Conservation (phyloP, 495 filamentous ascomycete species). For the Arthonia radiata region DNA sequence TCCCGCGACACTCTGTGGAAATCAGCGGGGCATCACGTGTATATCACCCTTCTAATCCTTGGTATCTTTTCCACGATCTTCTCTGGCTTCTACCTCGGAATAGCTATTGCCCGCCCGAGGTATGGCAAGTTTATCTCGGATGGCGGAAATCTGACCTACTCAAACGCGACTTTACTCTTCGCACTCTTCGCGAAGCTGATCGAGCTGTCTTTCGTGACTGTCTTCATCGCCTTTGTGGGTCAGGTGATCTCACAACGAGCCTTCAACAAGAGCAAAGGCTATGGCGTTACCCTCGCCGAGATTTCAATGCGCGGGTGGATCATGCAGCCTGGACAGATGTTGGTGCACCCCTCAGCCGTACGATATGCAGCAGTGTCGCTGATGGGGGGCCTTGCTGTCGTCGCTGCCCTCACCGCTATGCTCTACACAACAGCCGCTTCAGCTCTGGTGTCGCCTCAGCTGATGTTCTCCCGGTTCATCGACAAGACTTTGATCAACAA, state of each 20-base stretch:
- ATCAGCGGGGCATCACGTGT: too few relatives aligned
- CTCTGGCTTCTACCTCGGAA: slow-evolving; percentile 35
- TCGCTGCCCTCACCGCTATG: slow-evolving; percentile 34
- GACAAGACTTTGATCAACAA: too few relatives aligned
- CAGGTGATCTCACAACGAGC: slow-evolving; percentile 44
- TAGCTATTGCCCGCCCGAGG: slow-evolving; percentile 31
- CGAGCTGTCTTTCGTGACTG: slow-evolving; percentile 51
- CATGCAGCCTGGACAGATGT: slow-evolving; percentile 36
- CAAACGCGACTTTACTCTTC: slow-evolving; percentile 34
- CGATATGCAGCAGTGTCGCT: slow-evolving; percentile 32
- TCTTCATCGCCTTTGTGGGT: slow-evolving; percentile 48
- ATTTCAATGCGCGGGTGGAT: slow-evolving; percentile 38
- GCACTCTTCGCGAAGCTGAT: slow-evolving; percentile 46
- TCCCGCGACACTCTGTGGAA: too few relatives aligned
- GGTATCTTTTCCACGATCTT: slow-evolving; percentile 41
- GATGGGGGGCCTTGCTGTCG: slow-evolving; percentile 30
- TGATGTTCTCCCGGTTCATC: slow-evolving; percentile 32
- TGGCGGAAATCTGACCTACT: slow-evolving; percentile 21
- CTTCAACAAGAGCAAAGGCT: slow-evolving; percentile 21
- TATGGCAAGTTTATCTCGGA: slow-evolving; percentile 29
- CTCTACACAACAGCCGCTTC: slow-evolving; percentile 53
- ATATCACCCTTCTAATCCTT: slow-evolving; percentile 28
- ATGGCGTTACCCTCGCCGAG: slow-evolving; percentile 45
- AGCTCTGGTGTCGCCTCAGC: slow-evolving; percentile 40
- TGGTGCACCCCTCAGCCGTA: slow-evolving; percentile 38